A percentile compares a stretch with the other conserved stretches of the same genome.
These are phyloP conservation scores for Cercophora scortea DNA, from an alignment of 495 filamentous ascomycete species.

Conservation along the genomic window DNA sequence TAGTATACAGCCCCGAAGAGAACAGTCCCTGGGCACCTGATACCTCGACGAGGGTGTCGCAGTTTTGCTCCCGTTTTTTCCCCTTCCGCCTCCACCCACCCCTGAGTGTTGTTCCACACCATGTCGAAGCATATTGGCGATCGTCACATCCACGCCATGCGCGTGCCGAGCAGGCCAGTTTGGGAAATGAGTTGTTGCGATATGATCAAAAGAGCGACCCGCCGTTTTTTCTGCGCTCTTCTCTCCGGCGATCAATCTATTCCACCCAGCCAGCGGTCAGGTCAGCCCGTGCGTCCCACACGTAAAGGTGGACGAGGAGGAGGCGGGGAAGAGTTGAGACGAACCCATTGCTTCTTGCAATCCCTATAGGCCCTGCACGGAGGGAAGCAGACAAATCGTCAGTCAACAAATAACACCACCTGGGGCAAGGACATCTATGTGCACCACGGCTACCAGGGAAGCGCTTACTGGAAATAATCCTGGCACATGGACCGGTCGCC, in stretches of 20 bases:
- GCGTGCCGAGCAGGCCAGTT: too few relatives aligned
- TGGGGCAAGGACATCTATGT: not conserved
- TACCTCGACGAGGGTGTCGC: too few relatives aligned
- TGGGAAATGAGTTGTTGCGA: not conserved
- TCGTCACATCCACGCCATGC: too few relatives aligned
- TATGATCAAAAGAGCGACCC: not conserved
- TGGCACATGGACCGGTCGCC: slow-evolving; percentile 78
- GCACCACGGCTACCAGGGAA: not conserved
- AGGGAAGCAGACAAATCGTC: not conserved
- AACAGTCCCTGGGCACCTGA: too few relatives aligned
- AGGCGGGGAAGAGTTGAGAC: slow-evolving; percentile 12
- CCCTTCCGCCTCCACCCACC: too few relatives aligned
- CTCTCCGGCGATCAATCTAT: slow-evolving; percentile 34
- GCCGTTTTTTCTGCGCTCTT: slow-evolving; percentile 18
- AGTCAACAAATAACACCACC: not conserved
- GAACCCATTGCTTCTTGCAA: slow-evolving; percentile 90
- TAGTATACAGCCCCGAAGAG: too few relatives aligned
- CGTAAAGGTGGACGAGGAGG: too few relatives aligned
- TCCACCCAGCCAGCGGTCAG: not conserved
- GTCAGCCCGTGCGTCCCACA: too few relatives aligned
- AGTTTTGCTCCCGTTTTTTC: too few relatives aligned
- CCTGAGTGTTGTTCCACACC: too few relatives aligned
- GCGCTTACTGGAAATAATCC: slow-evolving; percentile 86
- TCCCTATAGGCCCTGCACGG: slow-evolving; percentile 73
- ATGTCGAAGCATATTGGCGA: too few relatives aligned